Evolutionary conservation across 2,329 filamentous ascomycete genomes (phyloP), one percentile per base, ranked within the genome.

Genomic region (Cordyceps pruinosa): DNA sequence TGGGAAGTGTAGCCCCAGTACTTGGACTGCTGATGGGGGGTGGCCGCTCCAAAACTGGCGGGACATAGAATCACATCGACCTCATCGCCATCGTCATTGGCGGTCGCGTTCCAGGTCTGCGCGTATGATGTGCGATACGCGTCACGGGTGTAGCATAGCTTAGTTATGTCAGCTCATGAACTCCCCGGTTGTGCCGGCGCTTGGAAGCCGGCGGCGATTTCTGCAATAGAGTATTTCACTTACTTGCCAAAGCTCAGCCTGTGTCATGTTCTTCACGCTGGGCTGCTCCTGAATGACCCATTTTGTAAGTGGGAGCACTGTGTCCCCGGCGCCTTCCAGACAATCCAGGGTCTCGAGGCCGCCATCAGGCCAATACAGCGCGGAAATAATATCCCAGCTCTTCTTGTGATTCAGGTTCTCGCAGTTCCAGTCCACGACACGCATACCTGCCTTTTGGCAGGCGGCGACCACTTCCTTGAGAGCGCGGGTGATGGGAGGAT

Each of bases 1-100:
- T 84, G 79, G 0, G 78, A 72, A 0, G 84, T 87, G 62, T 89
- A 89, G 1, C 78, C 78, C 84, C 84, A 89, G 73, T 66, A 86
- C 64, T 68, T 66, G 4, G 66, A 69, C 10, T 68, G 62, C 4
- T 70, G 69, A 61, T 82, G 68, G 60, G 83, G 60, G 59, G 71
- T 58, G 63, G 69, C 75, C 60, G 79, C 69, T 76, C 80, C n/a
- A 2, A 82, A 81, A 0, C 78, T 79, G 0, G 75, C 79, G 0
- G 85, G 85, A 56, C 79, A 84, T 1, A 88, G 71, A 34, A 88
- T 79, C 0, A 84, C 80, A 66, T 89, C 85, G 9, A 86, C 75
- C 44, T 67, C 63, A 51, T 52, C 42, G 5, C 66, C 66, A 3
- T 59, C 62, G 26, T 56, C 28, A 6, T 59, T 61, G 8, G 66